Evolutionary conservation across 805 yeast species (phyloP), one percentile per base, ranked within the genome.

Genomic region (Suhomyces faveliae): DNA sequence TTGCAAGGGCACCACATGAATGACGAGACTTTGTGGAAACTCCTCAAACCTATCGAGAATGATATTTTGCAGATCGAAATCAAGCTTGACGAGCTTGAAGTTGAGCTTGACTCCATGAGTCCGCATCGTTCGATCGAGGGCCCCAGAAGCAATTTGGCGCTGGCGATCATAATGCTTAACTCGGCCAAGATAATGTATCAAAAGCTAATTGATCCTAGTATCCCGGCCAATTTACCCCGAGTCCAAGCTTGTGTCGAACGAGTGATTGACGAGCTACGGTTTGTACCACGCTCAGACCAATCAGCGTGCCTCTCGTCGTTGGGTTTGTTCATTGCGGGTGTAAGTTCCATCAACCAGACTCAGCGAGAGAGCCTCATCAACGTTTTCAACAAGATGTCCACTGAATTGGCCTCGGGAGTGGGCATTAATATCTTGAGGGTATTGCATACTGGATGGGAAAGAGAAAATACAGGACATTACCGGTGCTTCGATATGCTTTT

Each of bases 71-170:
- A 25, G 3, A 30, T 45, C 8, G 46, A 51, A 4, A 24, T 11
- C 20, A 42, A 46, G 20, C 40, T 43, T 19, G 40, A 40, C 19
- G 35, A 45, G 3, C 45, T 45, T 27, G 46, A 46, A 44, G 19
- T 23, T 9, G 45, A 48, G 10, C 22, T 45, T 7, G 51, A 39
- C 5, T 6, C 40, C 2, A 38, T 35, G 39, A 15, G 30, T 6
- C n/a, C 30, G 30, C 30, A n/a, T 40, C 15, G 9, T n/a, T 27
- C 50, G 5, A 40, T 44, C 30, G 45, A 35, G 4, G 48, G 43
- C n/a, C 39, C 49, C 7, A 46, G 55, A 21, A 43, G 51, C 19
- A 51, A 49, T 25, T 44, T 51, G 52, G 51, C 55, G 2, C 52
- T 50, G 7, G 46, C 52, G 9, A 46, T 42, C 5, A 47, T 50